Evolutionary conservation across 208 protist species (phyloP).

Genomic region (Leishmania turanica): DNA sequence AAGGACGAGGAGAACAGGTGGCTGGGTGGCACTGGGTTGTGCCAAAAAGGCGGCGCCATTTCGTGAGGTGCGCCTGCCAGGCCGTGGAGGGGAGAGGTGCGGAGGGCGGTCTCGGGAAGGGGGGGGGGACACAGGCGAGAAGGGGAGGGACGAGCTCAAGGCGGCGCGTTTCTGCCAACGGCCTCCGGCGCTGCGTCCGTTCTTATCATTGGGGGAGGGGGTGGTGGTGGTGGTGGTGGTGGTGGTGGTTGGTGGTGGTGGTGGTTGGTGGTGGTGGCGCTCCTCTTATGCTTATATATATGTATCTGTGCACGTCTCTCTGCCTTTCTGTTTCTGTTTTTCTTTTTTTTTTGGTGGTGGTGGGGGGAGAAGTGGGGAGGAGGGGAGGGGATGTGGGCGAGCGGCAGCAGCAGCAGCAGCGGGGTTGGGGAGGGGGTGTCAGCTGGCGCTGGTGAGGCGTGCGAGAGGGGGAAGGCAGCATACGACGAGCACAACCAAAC

Average conservation of each 20-base stretch:
- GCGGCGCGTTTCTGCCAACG: background rate
- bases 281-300: background rate
- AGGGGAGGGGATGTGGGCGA: background rate
- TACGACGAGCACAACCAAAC: background rate
- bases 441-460: background rate
- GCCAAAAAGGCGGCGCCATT: background rate
- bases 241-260: background rate
- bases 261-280: background rate
- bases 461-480: background rate
- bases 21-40: conserved; percentile 55
- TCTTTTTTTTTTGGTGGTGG: no score
- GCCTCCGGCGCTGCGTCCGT: background rate
- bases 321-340: no score
- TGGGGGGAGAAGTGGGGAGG: background rate
- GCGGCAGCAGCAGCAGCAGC: background rate
- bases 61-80: background rate
- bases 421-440: background rate
- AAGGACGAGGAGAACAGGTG: conserved; percentile 67
- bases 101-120: background rate
- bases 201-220: no score
- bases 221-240: background rate
- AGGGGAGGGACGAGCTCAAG: background rate
- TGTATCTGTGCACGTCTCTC: background rate
- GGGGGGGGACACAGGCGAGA: background rate
- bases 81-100: background rate